phyloP scores from a whole-genome alignment of 768 basidiomycete species.

The Tylopilus felleus region DNA sequence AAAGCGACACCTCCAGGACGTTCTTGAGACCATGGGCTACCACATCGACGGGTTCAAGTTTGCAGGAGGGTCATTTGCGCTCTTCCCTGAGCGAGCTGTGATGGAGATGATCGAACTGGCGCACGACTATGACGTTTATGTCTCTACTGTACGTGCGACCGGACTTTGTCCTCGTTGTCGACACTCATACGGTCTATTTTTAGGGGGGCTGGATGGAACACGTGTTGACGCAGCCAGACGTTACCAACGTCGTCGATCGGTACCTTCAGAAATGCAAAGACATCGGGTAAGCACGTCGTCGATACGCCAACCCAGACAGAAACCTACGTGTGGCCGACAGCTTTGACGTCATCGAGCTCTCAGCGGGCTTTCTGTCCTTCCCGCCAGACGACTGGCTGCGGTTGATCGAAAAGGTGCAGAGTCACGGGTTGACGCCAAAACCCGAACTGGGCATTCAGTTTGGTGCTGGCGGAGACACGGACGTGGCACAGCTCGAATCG shows the following conservation, averaged over 20 bases:
- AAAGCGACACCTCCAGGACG: conserved; percentile 39
- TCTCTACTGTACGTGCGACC: conserved; percentile 38
- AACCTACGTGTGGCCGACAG: conserved; percentile 7
- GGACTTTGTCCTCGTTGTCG: too few species aligned
- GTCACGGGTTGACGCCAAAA: conserved; percentile 41
- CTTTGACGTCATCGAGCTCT: conserved; percentile 46
- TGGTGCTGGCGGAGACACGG: conserved; percentile 44
- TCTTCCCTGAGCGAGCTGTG: conserved; percentile 41
- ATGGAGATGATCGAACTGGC: conserved; percentile 38
- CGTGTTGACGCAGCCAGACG: conserved; percentile 7
- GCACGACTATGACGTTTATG: conserved; percentile 39
- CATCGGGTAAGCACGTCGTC: conserved; percentile 3
- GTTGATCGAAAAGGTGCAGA: conserved; percentile 38
- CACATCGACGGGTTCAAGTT: conserved; percentile 47
- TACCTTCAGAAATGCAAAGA: conserved; percentile 10
- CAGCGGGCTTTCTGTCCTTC: conserved; percentile 45
- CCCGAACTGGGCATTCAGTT: conserved; percentile 46
- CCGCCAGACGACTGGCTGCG: conserved; percentile 42
- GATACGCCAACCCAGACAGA: background rate
- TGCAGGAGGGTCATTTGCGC: conserved; percentile 41
- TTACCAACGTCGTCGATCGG: conserved; percentile 7
- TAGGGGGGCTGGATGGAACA: conserved; percentile 18
- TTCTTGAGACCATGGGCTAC: conserved; percentile 40
- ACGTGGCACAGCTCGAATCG: conserved; percentile 36
- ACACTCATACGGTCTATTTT: background rate